Base-by-base conservation (phyloP, 306 rosid species). In the Cucurbita moschata region DNA sequence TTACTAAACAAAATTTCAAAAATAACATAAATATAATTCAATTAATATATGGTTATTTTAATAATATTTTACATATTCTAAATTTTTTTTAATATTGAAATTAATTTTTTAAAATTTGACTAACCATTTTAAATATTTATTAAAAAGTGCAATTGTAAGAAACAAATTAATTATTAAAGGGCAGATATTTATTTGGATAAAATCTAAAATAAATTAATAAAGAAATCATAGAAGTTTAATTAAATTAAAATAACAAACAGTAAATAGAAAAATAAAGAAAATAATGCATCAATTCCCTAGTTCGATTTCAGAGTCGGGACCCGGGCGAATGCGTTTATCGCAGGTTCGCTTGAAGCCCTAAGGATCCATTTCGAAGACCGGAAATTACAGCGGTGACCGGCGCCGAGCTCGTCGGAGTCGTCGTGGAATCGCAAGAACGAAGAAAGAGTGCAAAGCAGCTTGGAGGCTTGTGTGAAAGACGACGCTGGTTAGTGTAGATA, bases 291-390 rank as follows among this genome's bases (percentile, higher is more conserved):
- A 30, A 30, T 65, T 37, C 64, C 38, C n/a, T 14, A 30, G 63
- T 58, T 58, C 64, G 9, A 26, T 30, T 5, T 44, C 50, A 8
- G 50, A 40, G 50, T 8, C 14, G 1, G 71, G 71, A 19, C 53
- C n/a, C 10, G 71, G 49, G 10, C 52, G 35, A 19, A 44, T 43
- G 5, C 39, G 72, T 43, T 67, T 67, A 10, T 44, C 18, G 54
- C 55, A 67, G 72, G 15, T 18, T 19, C 72, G 73, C 56, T 21
- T 21, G 55, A 21, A 67, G 72, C 72, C 72, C 72, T 67, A 67
- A 67, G 39, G 10, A 67, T 46, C 54, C 54, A 3, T 68, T 23
- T 68, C 23, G 23, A 10, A 46, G 43, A 46, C 73, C 39, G 58
- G 21, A 69, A 18, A 26, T 49, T 49, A 7, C 21, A 49, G 73